Evolutionary conservation across 1,284 basidiomycete species (phyloP).

Genomic region (Serendipita sp.): DNA sequence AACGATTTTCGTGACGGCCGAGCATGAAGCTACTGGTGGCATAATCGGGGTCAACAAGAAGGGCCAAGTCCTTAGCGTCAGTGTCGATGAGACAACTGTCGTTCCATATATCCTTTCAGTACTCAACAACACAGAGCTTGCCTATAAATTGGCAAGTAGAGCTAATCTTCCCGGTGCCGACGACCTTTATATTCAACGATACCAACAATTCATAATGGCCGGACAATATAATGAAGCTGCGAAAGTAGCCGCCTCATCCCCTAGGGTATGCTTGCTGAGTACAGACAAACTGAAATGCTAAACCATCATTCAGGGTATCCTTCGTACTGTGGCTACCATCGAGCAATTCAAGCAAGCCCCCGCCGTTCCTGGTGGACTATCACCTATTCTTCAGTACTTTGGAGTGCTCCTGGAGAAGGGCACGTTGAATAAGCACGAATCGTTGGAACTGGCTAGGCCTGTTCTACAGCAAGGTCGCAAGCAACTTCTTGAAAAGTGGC

Average conservation of each 20-base stretch:
- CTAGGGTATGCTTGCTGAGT: slow-evolving; percentile 40
- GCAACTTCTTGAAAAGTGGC: slow-evolving; percentile 96
- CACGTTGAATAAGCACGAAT: slow-evolving; percentile 93
- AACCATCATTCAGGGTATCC: slow-evolving; percentile 55
- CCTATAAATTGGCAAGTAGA: slow-evolving; percentile 94
- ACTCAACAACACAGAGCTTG: slow-evolving; percentile 94
- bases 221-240: slow-evolving; percentile 95
- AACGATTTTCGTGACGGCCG: slow-evolving; percentile 97
- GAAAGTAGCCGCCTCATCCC: slow-evolving; percentile 96
- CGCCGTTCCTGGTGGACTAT: slow-evolving; percentile 77
- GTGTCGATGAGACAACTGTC: slow-evolving; percentile 91
- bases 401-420: slow-evolving; percentile 96
- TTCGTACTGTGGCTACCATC: slow-evolving; percentile 91
- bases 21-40: slow-evolving; percentile 87
- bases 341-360: slow-evolving; percentile 97
- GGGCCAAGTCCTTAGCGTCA: slow-evolving; percentile 95
- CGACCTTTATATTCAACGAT: slow-evolving; percentile 92
- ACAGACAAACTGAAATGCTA: slow-evolving; percentile 2
- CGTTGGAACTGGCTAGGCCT: slow-evolving; percentile 88
- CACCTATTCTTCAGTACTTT: slow-evolving; percentile 97
- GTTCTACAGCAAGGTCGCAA: slow-evolving; percentile 95
- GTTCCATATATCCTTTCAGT: slow-evolving; percentile 90
- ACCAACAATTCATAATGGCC: slow-evolving; percentile 81
- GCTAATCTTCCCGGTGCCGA: slow-evolving; percentile 97
- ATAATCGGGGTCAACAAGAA: slow-evolving; percentile 99